Percentiles rank a stretch among this genome's conserved stretches.
These are phyloP conservation scores for Boletus semigastroideus DNA, from an alignment of 1,284 basidiomycete species.

Conservation along the genomic window DNA sequence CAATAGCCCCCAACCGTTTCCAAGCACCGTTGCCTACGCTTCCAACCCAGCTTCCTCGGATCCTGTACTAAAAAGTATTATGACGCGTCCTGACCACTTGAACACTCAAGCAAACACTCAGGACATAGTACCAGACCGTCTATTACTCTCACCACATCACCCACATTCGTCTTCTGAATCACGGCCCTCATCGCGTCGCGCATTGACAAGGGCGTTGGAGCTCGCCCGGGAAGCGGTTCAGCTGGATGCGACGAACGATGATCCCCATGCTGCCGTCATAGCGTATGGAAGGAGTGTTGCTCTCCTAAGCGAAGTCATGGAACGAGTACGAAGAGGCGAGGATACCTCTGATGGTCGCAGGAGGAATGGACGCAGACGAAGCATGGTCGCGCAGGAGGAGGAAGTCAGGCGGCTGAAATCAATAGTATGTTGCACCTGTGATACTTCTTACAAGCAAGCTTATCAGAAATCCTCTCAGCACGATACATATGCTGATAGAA, in stretches of 20 bases:
- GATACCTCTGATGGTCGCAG: slow-evolving; percentile 65
- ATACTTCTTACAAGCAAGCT: slow-evolving; percentile 11
- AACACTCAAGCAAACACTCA: slow-evolving; percentile 34
- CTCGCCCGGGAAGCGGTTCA: slow-evolving; percentile 81
- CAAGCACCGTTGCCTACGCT: slow-evolving; percentile 36
- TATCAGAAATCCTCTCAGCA: slow-evolving; percentile 48
- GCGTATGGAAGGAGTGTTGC: slow-evolving; percentile 82
- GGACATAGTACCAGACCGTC: slow-evolving; percentile 43
- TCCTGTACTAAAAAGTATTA: slow-evolving; percentile 52
- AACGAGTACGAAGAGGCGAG: slow-evolving; percentile 77
- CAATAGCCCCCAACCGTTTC: slow-evolving; percentile 25
- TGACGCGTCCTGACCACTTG: slow-evolving; percentile 42
- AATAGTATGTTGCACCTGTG: slow-evolving; percentile 57
- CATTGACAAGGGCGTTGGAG: slow-evolving; percentile 75
- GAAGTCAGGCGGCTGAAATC: slow-evolving; percentile 77
- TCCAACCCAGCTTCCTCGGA: slow-evolving; percentile 45
- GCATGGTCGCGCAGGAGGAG: slow-evolving; percentile 81
- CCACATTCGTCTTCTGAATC: slow-evolving; percentile 38
- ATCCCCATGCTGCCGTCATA: slow-evolving; percentile 76
- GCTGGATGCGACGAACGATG: slow-evolving; percentile 78
- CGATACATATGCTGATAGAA: slow-evolving; percentile 84
- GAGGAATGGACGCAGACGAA: slow-evolving; percentile 62
- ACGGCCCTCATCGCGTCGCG: slow-evolving; percentile 70
- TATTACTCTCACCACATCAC: slow-evolving; percentile 45
- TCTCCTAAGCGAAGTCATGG: slow-evolving; percentile 83